phyloP scores from a whole-genome alignment of 1,284 basidiomycete genomes.

The Blastosporella zonata region DNA sequence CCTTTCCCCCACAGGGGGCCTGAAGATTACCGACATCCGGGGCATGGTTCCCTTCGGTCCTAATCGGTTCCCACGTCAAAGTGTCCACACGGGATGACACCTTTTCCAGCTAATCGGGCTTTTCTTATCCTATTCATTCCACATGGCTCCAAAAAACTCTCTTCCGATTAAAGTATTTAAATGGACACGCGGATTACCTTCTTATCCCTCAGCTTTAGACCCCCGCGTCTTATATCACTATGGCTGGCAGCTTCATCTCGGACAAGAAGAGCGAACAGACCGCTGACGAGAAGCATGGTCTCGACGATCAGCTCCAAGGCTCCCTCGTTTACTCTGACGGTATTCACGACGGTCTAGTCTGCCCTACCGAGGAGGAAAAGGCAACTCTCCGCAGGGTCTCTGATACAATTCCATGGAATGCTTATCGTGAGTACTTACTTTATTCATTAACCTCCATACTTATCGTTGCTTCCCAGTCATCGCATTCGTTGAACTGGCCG shows the following conservation, averaged over 20 bases:
- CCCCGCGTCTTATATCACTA: neutral
- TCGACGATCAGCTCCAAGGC: neutral
- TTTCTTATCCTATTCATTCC: no score
- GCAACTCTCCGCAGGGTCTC: slow-evolving; percentile 58
- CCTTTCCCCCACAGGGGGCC: no score
- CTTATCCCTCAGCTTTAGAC: neutral
- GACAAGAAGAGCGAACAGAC: slow-evolving; percentile 3
- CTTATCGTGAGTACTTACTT: slow-evolving; percentile 49
- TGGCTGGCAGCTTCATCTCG: neutral
- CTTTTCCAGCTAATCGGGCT: no score
- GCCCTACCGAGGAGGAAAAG: slow-evolving; percentile 70
- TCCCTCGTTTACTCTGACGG: slow-evolving; percentile 38
- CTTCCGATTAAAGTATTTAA: no score
- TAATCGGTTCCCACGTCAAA: no score
- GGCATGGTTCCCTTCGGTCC: no score
- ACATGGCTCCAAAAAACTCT: no score
- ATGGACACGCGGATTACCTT: no score
- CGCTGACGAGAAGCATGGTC: neutral
- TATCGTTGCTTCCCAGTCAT: slow-evolving; percentile 48
- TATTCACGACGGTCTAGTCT: slow-evolving; percentile 55
- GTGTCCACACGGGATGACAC: no score
- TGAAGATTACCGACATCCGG: no score
- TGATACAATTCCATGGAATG: slow-evolving; percentile 62
- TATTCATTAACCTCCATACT: neutral
- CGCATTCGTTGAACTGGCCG: slow-evolving; percentile 67